Percentiles rank a stretch among this genome's conserved stretches.
phyloP scores from a whole-genome alignment of 495 filamentous ascomycete genomes.

The Lindgomyces ingoldianus region DNA sequence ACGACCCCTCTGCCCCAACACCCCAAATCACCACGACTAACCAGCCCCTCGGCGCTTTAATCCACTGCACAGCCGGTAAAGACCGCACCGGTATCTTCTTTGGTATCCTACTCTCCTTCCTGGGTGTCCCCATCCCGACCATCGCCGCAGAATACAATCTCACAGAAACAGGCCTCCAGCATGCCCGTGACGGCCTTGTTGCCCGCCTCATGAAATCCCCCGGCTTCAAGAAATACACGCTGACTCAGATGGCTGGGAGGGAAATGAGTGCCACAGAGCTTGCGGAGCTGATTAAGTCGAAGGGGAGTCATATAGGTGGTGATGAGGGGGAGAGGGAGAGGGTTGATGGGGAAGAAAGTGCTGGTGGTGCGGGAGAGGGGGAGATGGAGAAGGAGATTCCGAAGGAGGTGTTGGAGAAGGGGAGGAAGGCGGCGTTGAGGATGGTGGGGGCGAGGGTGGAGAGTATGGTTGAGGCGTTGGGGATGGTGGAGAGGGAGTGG shows the following conservation, averaged over 20 bases:
- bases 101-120: conserved; percentile 42
- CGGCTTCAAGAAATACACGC: conserved; percentile 21
- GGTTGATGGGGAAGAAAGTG: neutral
- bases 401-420: conserved; percentile 33
- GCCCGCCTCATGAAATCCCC: conserved; percentile 3
- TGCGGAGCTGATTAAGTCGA: neutral
- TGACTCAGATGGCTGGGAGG: conserved; percentile 4
- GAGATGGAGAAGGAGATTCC: conserved; percentile 13
- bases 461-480: conserved; percentile 56
- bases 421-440: conserved; percentile 35
- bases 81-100: conserved; percentile 49
- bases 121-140: conserved; percentile 34
- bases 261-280: conserved; percentile 2
- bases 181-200: conserved; percentile 21
- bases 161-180: conserved; percentile 40
- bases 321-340: neutral
- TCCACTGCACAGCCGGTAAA: conserved; percentile 51
- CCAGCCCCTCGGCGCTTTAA: conserved; percentile 34
- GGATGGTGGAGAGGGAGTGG: conserved; percentile 54
- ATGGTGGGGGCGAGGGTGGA: conserved; percentile 43
- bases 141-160: conserved; percentile 46
- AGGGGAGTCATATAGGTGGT: neutral
- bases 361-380: neutral
- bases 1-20: neutral
- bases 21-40: neutral